Evolutionary conservation across 768 basidiomycete species (phyloP), one percentile per base, ranked within the genome.

Genomic region (Tricholoma terreum): DNA sequence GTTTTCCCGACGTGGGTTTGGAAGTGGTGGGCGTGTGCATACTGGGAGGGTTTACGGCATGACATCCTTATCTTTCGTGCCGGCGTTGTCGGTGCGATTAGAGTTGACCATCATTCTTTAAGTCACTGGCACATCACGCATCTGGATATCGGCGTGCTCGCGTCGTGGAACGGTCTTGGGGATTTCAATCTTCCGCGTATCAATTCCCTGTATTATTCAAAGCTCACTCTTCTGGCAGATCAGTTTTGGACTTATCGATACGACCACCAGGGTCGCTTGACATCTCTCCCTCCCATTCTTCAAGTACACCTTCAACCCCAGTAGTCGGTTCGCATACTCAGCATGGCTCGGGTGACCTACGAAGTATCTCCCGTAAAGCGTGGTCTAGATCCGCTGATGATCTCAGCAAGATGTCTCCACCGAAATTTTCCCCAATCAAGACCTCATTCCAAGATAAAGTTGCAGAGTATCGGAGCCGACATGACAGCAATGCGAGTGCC

Each of bases 371-470:
- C 0, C 80, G 84, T 63, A 87, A 84, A 67, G 80, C 79, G 11
- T 92, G 90, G 90, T 90, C 89, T 22, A 84, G 77, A 66, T 91
- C 89, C 6, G 89, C 84, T 19, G 90, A 92, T 66, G 90, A 93
- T 68, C 79, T 92, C 51, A 80, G 83, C 63, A 84, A 81, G 67
- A 71, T 84, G 50, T 76, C 77, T 0, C 62, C 71, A 0, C 54
- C 60, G 46, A 59, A 63, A 22, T 69, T 74, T 55, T 67, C 76
- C 12, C 74, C 77, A 38, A 67, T 79, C 52, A 79, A 81, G 45
- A 62, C 77, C 6, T 75, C 77, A 17, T 81, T 89, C 61, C 84
- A 88, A 40, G 81, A 85, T 53, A 83, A 79, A 65, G 80, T 86
- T 61, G 82, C 78, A 38, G 79, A 85, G 57, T 92, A 92, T 66